phyloP scores from a whole-genome alignment of 441 rosid genomes.

The Jatropha podagrica region DNA sequence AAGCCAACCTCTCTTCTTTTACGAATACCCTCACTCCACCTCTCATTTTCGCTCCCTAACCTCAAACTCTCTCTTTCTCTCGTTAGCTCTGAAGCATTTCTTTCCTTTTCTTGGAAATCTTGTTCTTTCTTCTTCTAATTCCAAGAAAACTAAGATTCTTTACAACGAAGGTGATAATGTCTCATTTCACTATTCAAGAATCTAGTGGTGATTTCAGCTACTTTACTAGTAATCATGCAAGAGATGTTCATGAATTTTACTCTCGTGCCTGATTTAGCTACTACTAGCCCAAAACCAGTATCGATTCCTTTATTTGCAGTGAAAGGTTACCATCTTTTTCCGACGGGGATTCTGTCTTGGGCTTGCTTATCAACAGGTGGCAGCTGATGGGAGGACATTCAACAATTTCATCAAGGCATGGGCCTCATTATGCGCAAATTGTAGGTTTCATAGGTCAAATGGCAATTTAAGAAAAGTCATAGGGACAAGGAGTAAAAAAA shows the following conservation, averaged over 20 bases:
- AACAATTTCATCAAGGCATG: constrained; percentile 34
- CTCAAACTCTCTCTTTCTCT: constrained; percentile 58
- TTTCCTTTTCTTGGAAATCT: constrained; percentile 41
- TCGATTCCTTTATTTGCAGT: constrained; percentile 16
- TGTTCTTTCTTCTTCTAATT: constrained; percentile 12
- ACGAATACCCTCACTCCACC: constrained; percentile 31
- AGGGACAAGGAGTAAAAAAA: too few relatives aligned
- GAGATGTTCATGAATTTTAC: constrained; percentile 19
- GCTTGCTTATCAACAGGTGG: constrained; percentile 27
- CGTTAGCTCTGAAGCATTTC: constrained; percentile 52
- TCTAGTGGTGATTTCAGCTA: constrained; percentile 30
- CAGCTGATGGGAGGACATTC: constrained; percentile 34
- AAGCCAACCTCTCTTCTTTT: constrained; percentile 45
- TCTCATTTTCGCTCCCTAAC: constrained; percentile 31
- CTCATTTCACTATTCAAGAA: constrained; percentile 25
- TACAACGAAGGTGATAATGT: constrained; percentile 24
- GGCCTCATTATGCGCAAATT: constrained; percentile 27
- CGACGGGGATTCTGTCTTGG: constrained; percentile 37
- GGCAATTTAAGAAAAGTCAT: too few relatives aligned
- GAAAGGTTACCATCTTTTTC: constrained; percentile 26
- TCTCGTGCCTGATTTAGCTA: constrained; percentile 29
- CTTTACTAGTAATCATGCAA: constrained; percentile 2
- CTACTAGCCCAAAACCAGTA: neutral
- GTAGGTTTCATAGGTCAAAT: constrained; percentile 24
- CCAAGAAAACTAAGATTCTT: constrained; percentile 25